A percentile compares a stretch with the other conserved stretches of the same genome.
Conservation (phyloP, 2,329 filamentous ascomycete species). For the Aphanocladium album region DNA sequence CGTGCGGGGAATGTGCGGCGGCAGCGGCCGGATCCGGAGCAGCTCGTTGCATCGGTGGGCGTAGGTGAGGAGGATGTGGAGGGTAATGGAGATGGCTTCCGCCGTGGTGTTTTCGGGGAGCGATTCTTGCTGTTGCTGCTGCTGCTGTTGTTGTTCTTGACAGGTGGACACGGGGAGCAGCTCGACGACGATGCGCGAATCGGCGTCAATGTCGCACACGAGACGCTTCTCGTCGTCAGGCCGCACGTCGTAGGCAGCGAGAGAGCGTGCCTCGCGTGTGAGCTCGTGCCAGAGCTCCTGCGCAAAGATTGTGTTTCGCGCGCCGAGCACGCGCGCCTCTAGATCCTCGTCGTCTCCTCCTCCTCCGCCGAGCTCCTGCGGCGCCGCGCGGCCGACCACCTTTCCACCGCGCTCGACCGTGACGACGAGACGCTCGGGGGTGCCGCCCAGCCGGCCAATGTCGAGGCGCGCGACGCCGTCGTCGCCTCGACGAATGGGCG, state of each 20-base stretch:
- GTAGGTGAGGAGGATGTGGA: conserved; percentile 73
- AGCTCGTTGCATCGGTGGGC: conserved; percentile 72
- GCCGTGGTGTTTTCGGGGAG: conserved; percentile 49
- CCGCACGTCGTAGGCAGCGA: conserved; percentile 66
- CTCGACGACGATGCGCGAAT: conserved; percentile 58
- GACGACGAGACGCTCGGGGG: conserved; percentile 60
- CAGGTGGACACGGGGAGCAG: conserved; percentile 59
- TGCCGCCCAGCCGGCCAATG: conserved; percentile 46
- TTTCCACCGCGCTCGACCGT: conserved; percentile 54
- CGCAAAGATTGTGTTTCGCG: conserved; percentile 73
- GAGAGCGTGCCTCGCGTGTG: conserved; percentile 69
- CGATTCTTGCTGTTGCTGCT: conserved; percentile 21
- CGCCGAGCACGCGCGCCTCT: conserved; percentile 65
- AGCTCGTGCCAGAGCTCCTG: conserved; percentile 91
- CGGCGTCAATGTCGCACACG: conserved; percentile 47
- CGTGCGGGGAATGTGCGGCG: conserved; percentile 33
- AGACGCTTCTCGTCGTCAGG: conserved; percentile 55
- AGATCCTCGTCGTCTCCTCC: conserved; percentile 40
- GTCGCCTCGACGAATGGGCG: conserved; percentile 67
- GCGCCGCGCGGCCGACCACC: conserved; percentile 54
- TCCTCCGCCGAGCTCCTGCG: conserved; percentile 40
- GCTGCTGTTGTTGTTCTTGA: conserved; percentile 23
- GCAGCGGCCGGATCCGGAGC: conserved; percentile 56
- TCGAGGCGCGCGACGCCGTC: conserved; percentile 75
- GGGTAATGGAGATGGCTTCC: conserved; percentile 58